Base-by-base conservation (phyloP, 2,329 filamentous ascomycete species). In the Hymenoscyphus repandus region DNA sequence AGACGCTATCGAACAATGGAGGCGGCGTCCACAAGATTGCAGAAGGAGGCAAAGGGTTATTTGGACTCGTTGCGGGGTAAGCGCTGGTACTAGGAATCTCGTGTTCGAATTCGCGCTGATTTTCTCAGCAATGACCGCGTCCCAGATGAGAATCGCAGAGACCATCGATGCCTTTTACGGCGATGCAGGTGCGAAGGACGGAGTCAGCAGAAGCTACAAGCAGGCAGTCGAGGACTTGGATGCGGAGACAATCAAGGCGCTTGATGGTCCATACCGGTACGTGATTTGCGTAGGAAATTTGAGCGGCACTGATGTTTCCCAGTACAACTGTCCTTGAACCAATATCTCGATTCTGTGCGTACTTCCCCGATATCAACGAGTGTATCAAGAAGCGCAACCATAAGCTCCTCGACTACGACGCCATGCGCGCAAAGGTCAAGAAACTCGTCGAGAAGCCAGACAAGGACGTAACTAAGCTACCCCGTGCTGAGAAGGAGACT, bases 81-180 rank as follows among this genome's bases (percentile, higher is more conserved):
- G 72, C 38, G 9, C 11, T 11, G 9, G 18, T 5, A 27, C 15
- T 10, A 5, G 12, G 27, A 7, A 40, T 11, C 32, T 3, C 3
- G 32, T 17, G 10, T 13, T 33, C 12, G 12, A 47, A 27, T 33
- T 36, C 32, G 27, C 17, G 42, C 56, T 62, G 45, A 62, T 51
- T 11, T 9, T 7, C 20, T 30, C 59, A 90, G 92, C 93, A 61
- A 99, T 99, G 93, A 99, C 93, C 13, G 92, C 93, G 47, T 96
- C 91, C 48, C 93, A 99, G 73, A 97, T 99, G 92, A 86, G 92
- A 66, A 97, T 99, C 69, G 93, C 93, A 58, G 93, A 99, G 71
- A 99, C 93, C 17, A 99, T 99, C 71, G 93, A 99, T 72, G 93
- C 93, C 37, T 99, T 99, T 71, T 99, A 99, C 73, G 93, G 93